Base-by-base conservation (phyloP, 1,284 basidiomycete genomes). In the Trichosporon sp. region DNA sequence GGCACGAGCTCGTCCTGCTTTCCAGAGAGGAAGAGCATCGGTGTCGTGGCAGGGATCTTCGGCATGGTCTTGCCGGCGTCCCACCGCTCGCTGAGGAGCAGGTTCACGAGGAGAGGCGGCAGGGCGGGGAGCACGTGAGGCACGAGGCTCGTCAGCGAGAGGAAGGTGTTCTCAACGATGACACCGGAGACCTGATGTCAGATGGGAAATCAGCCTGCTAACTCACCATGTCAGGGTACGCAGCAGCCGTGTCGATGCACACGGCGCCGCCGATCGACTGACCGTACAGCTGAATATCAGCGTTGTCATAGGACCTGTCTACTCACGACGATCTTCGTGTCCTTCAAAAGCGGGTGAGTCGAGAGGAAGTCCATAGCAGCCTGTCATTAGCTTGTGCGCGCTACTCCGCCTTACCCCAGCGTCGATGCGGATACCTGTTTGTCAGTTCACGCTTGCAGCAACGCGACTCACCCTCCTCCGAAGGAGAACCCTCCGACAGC, bases 261-360 rank as follows among this genome's bases (percentile, higher is more conserved):
- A 98, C 95, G 0, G 96, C 96, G n/a, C 96, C 96, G 14, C 96
- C 96, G 37, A 99, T 93, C 6, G 92, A 95, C 83, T 98, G 96
- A 0, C 96, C 96, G 78, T 94, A 98, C 0, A 96, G 68, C 80
- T 79, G 59, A 63, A 67, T 66, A 74, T 74, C 35, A 69, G 76
- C 32, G 48, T 14, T 1, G 7, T 8, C 32, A 6, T 1, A 6
- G 2, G 38, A 11, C 5, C n/a, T 2, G 6, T 12, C 8, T 54
- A 73, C 48, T 37, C 35, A 63, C 66, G 14, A 71, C 69, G 10
- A 75, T 54, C 70, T 88, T 87, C 1, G 92, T 92, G 68, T 87
- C 84, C 38, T 89, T 87, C 11, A 98, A 87, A 7, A 86, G 79
- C 0, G 90, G 89, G 80, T 97, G 90, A 0, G 88, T 86, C 1